Evolutionary conservation across 2,329 filamentous ascomycete species (phyloP), one percentile per base, ranked within the genome.

Genomic region (Achaetomium macrosporum): DNA sequence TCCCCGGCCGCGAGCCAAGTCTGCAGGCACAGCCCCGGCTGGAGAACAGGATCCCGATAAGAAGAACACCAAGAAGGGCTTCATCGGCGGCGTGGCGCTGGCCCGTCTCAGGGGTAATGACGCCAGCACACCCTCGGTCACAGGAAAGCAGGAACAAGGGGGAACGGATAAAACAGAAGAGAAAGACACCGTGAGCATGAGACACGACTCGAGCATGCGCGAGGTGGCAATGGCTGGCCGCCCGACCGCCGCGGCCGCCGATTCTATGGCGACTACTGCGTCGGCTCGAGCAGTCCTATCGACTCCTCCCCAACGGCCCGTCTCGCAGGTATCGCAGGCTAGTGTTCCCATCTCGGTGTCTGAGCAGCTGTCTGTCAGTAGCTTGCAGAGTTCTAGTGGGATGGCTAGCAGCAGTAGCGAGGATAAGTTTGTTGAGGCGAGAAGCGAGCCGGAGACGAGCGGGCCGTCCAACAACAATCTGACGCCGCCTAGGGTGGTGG

Each of bases 21-120:
- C 67, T 2, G 59, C 63, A 3, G 57, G 59, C 19, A 50, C 42
- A 19, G 47, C 36, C 5, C 10, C 47, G 3, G 35, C 50, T 29
- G 31, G n/a, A 1, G 49, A 35, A 2, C 16, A 45, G 11, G 40
- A 39, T 15, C 6, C 20, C 33, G 15, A 16, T 13, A 30, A n/a
- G 31, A 16, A 43, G 20, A 36, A 19, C 20, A 36, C 17, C 10
- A 42, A 48, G 15, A 57, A 51, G 16, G 59, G 65, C 4, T 76
- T 76, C 56, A 63, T 76, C 29, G 73, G 74, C 12, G 74, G 74
- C 15, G 69, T 68, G 9, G 66, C 70, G 5, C 66, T 75, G 13
- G 52, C 55, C 5, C 58, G 51, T 12, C 40, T 58, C 10, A 42
- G 37, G 9, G 52, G 44, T 3, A 50, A 43, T 12, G 51, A 55